phyloP scores from a whole-genome alignment of 352 stramenopile genomes.

The Phytopythium cucurbitacearum region DNA sequence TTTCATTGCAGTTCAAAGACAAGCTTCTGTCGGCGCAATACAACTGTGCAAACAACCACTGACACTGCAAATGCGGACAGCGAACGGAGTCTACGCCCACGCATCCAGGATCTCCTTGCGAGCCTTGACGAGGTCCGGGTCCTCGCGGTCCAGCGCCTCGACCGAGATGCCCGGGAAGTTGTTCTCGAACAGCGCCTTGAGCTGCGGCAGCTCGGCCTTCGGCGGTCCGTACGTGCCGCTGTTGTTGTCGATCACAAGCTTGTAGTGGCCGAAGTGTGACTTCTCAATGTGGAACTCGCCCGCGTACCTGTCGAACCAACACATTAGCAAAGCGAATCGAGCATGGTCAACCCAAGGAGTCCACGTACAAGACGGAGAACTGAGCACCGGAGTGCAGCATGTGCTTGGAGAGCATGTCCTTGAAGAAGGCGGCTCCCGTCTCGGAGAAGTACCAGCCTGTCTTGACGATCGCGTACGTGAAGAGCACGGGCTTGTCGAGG shows the following conservation, averaged over 20 bases:
- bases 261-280: constrained; percentile 7
- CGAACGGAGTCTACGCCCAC: constrained; percentile 15
- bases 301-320: constrained; percentile 13
- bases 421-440: constrained; percentile 29
- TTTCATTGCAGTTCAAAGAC: too few relatives aligned
- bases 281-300: constrained; percentile 29
- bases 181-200: constrained; percentile 20
- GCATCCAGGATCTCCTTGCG: constrained; percentile 24
- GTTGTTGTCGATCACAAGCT: constrained; percentile 34
- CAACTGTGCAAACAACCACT: too few relatives aligned
- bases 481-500: constrained; percentile 24
- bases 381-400: constrained; percentile 24
- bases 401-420: constrained; percentile 36
- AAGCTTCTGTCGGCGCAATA: too few relatives aligned
- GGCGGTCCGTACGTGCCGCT: constrained; percentile 27
- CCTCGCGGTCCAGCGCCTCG: constrained; percentile 15
- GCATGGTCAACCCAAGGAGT: neutral
- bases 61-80: too few relatives aligned
- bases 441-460: constrained; percentile 36
- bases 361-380: constrained; percentile 12
- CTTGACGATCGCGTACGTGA: constrained; percentile 28
- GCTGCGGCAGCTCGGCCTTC: constrained; percentile 18
- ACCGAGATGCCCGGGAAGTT: constrained; percentile 26
- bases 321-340: neutral
- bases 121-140: constrained; percentile 16